Percentiles rank a stretch among this genome's conserved stretches.
Conservation (phyloP, 2,329 filamentous ascomycete species). For the Xylariaceae sp. region DNA sequence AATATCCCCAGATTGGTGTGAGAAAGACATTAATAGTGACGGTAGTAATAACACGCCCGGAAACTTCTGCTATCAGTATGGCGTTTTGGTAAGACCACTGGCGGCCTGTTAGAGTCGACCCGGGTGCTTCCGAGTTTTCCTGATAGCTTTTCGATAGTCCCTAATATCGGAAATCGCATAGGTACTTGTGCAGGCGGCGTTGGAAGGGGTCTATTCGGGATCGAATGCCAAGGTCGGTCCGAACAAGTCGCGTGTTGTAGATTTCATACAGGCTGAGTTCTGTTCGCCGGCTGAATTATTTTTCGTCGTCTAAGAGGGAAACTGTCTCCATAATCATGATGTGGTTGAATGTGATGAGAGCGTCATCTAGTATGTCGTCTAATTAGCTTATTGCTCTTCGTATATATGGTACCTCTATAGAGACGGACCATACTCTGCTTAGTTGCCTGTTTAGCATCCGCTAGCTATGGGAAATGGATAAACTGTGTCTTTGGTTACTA, state of each 20-base stretch:
- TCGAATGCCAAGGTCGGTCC: conserved; percentile 4
- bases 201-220: conserved; percentile 24
- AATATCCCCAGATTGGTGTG: not conserved
- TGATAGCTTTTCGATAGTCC: conserved; percentile 8
- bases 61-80: not conserved
- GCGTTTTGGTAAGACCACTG: conserved; percentile 8
- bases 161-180: conserved; percentile 27
- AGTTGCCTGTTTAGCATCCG: no score
- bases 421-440: conserved; percentile 4
- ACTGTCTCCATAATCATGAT: conserved; percentile 38
- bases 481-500: no score
- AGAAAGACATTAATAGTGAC: not conserved
- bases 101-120: not conserved
- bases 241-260: conserved; percentile 8
- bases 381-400: no score
- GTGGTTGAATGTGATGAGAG: conserved; percentile 33
- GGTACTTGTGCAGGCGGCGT: conserved; percentile 18
- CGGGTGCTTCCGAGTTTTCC: not conserved
- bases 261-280: conserved; percentile 6
- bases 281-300: conserved; percentile 2
- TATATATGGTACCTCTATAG: not conserved
- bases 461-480: no score
- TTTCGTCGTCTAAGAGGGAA: conserved; percentile 25
- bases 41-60: not conserved
- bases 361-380: conserved; percentile 36